Evolutionary conservation across 352 stramenopile species (phyloP).

Genomic region (Pythium apleroticum): DNA sequence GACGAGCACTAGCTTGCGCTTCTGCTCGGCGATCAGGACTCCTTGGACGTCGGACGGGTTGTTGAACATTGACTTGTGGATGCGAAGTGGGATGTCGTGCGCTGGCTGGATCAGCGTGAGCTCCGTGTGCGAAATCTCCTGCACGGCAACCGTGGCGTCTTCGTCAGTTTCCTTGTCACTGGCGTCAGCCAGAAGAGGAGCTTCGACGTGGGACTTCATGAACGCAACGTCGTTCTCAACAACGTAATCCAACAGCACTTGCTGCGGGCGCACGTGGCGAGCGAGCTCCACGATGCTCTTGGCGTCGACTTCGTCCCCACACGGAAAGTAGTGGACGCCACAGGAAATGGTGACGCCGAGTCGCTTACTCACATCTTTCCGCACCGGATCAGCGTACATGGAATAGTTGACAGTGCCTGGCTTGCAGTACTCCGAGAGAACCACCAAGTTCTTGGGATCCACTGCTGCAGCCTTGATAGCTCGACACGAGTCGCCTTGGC

Average conservation of each 20-base stretch:
- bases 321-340: slow-evolving; percentile 84
- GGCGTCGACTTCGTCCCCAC: slow-evolving; percentile 79
- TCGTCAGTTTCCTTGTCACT: not conserved
- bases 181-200: not conserved
- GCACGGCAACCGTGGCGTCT: not conserved
- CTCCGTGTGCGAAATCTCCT: slow-evolving; percentile 21
- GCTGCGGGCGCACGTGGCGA: slow-evolving; percentile 48
- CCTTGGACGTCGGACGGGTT: slow-evolving; percentile 71
- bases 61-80: slow-evolving; percentile 88
- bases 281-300: slow-evolving; percentile 84
- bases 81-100: slow-evolving; percentile 66
- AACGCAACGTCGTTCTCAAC: slow-evolving; percentile 62
- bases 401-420: slow-evolving; percentile 81
- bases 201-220: slow-evolving; percentile 55
- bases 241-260: slow-evolving; percentile 69
- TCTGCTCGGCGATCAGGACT: slow-evolving; percentile 75
- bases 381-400: slow-evolving; percentile 74
- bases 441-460: slow-evolving; percentile 81
- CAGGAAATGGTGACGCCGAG: slow-evolving; percentile 70
- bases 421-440: slow-evolving; percentile 83
- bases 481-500: slow-evolving; percentile 63
- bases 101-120: slow-evolving; percentile 23
- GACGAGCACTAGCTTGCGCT: slow-evolving; percentile 81
- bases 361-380: slow-evolving; percentile 66
- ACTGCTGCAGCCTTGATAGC: slow-evolving; percentile 60